phyloP scores from a whole-genome alignment of 768 basidiomycete genomes.

The Leccinum rimulosum region DNA sequence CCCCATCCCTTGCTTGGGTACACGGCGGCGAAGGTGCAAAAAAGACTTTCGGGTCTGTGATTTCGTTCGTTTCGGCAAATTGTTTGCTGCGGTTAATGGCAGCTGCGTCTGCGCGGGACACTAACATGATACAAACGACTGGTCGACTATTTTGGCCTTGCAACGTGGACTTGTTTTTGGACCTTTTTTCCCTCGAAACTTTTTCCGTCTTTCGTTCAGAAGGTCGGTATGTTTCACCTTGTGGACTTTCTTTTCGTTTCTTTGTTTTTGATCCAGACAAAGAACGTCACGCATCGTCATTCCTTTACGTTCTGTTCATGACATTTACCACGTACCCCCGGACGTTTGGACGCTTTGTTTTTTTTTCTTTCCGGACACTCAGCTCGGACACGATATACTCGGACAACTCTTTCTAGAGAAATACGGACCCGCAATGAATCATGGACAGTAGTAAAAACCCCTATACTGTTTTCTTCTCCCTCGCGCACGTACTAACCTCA shows the following conservation, averaged over 20 bases:
- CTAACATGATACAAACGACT: neutral
- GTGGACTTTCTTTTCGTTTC: slow-evolving; percentile 1
- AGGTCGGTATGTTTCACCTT: slow-evolving; percentile 6
- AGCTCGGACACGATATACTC: slow-evolving; percentile 14
- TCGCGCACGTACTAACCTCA: neutral
- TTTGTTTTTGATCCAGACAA: slow-evolving; percentile 3
- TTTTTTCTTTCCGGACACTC: slow-evolving; percentile 12
- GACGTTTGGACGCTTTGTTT: slow-evolving; percentile 13
- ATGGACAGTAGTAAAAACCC: slow-evolving; percentile 13
- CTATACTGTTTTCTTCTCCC: neutral
- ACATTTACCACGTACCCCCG: slow-evolving; percentile 17
- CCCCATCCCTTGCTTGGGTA: slow-evolving; percentile 56
- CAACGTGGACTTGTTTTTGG: slow-evolving; percentile 14
- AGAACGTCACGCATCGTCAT: slow-evolving; percentile 11
- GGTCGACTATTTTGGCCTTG: neutral
- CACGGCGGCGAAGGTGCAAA: slow-evolving; percentile 31
- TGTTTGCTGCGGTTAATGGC: neutral
- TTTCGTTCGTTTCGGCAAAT: neutral
- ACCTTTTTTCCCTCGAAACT: slow-evolving; percentile 1
- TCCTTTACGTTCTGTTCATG: slow-evolving; percentile 25
- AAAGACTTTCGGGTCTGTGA: slow-evolving; percentile 31
- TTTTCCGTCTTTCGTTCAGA: slow-evolving; percentile 1
- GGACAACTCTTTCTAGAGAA: slow-evolving; percentile 22
- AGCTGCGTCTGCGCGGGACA: neutral
- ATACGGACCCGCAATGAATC: slow-evolving; percentile 20